A percentile compares a stretch with the other conserved stretches of the same genome.
These are phyloP conservation scores for Quercus glauca DNA, from an alignment of 306 rosid species.

Conservation along the genomic window DNA sequence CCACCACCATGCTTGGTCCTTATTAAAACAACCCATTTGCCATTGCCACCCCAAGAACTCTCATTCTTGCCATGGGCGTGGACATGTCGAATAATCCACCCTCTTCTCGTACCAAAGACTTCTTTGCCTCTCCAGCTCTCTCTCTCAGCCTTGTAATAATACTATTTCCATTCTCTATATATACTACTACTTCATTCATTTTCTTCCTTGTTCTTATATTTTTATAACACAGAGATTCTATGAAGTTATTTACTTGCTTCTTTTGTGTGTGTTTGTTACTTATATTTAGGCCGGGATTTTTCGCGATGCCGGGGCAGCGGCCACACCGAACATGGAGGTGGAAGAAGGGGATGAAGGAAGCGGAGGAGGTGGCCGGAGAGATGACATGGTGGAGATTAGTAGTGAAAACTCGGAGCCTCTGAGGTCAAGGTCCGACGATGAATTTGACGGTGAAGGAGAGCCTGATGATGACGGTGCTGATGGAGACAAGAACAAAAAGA, in stretches of 20 bases:
- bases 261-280: not conserved
- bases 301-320: constrained; percentile 51
- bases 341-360: constrained; percentile 89
- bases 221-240: too few species aligned
- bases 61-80: constrained; percentile 61
- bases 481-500: constrained; percentile 52
- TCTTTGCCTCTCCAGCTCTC: constrained; percentile 88
- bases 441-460: constrained; percentile 64
- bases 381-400: constrained; percentile 68
- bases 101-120: constrained; percentile 78
- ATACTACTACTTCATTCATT: not conserved
- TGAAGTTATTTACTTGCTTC: not conserved
- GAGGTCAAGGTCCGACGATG: constrained; percentile 89
- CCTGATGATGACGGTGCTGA: constrained; percentile 49
- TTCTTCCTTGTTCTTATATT: not conserved
- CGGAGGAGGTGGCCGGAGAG: constrained; percentile 54
- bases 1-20: constrained; percentile 16
- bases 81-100: constrained; percentile 92
- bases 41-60: constrained; percentile 9
- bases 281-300: constrained; percentile 79
- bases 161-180: not conserved
- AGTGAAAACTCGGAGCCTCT: constrained; percentile 84
- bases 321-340: constrained; percentile 44
- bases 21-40: constrained; percentile 31
- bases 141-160: constrained; percentile 82